These are phyloP conservation scores for Vararia minispora DNA, from an alignment of 768 basidiomycete genomes.

Conservation along the genomic window DNA sequence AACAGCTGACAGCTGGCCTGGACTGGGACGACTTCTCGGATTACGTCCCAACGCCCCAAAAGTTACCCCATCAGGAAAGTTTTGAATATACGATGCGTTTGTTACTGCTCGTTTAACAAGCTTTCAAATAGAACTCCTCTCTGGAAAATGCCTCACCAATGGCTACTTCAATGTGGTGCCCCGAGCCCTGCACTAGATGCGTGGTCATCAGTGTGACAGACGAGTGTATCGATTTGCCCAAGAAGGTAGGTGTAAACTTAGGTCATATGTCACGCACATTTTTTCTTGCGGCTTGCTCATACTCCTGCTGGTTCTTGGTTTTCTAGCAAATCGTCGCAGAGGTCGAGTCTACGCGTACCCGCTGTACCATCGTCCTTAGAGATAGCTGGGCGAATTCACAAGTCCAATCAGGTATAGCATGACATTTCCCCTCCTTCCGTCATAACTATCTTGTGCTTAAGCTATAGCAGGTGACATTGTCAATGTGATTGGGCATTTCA, in stretches of 20 bases:
- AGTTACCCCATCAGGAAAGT: no score
- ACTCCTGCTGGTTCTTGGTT: no score
- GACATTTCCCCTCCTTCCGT: not conserved
- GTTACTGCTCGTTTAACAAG: no score
- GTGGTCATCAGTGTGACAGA: constrained; percentile 2
- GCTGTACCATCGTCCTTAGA: constrained; percentile 43
- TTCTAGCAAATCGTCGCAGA: constrained; percentile 41
- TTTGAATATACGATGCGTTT: no score
- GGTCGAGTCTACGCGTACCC: constrained; percentile 26
- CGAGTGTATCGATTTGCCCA: not conserved
- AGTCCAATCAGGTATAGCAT: constrained; percentile 40
- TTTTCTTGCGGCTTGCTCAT: no score
- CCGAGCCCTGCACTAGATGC: constrained; percentile 10
- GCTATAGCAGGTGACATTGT: constrained; percentile 55
- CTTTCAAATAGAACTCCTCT: no score
- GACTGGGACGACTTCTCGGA: constrained; percentile 15
- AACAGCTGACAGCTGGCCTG: constrained; percentile 5
- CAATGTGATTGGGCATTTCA: constrained; percentile 55
- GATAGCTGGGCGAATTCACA: constrained; percentile 73
- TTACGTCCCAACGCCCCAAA: constrained; percentile 14
- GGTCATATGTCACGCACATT: no score
- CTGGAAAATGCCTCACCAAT: no score
- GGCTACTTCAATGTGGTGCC: no score
- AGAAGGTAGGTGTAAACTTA: constrained; percentile 14
- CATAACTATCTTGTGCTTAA: not conserved